Percentiles rank a stretch among this genome's conserved stretches.
These are phyloP conservation scores for Paramecium bursaria DNA, from an alignment of 73 alveolate species.

Conservation along the genomic window DNA sequence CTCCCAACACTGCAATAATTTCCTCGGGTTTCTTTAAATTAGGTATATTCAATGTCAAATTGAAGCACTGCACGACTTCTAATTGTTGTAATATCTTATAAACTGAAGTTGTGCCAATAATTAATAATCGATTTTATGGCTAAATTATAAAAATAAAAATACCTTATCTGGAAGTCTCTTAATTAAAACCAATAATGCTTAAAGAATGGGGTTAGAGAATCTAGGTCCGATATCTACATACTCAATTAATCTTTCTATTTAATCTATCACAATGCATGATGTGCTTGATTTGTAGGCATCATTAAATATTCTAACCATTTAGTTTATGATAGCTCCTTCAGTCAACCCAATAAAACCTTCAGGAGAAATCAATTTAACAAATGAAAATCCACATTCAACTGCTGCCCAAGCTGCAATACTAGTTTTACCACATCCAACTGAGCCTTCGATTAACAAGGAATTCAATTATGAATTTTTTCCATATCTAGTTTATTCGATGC, in stretches of 20 bases:
- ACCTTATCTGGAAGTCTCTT: slow-evolving; percentile 99
- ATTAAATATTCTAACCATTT: slow-evolving; percentile 96
- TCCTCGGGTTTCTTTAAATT: neutral
- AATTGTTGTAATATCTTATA: slow-evolving; percentile 89
- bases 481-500: slow-evolving; percentile 53
- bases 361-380: slow-evolving; percentile 96
- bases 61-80: slow-evolving; percentile 89
- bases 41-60: slow-evolving; percentile 63
- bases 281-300: slow-evolving; percentile 98
- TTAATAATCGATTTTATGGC: slow-evolving; percentile 93
- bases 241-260: slow-evolving; percentile 98
- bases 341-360: slow-evolving; percentile 95
- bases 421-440: slow-evolving; percentile 48
- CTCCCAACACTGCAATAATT: slow-evolving; percentile 35
- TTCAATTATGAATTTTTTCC: slow-evolving; percentile 54
- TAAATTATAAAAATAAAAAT: too few relatives aligned
- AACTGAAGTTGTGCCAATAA: slow-evolving; percentile 97
- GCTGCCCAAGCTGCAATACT: slow-evolving; percentile 60
- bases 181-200: slow-evolving; percentile 93
- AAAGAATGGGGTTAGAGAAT: slow-evolving; percentile 96
- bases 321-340: slow-evolving; percentile 67
- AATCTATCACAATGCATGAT: slow-evolving; percentile 92
- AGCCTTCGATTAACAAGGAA: slow-evolving; percentile 49
- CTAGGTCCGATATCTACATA: slow-evolving; percentile 99
- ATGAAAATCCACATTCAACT: slow-evolving; percentile 69